Evolutionary conservation across 805 yeast species (phyloP).

Genomic region (Candida anglica): DNA sequence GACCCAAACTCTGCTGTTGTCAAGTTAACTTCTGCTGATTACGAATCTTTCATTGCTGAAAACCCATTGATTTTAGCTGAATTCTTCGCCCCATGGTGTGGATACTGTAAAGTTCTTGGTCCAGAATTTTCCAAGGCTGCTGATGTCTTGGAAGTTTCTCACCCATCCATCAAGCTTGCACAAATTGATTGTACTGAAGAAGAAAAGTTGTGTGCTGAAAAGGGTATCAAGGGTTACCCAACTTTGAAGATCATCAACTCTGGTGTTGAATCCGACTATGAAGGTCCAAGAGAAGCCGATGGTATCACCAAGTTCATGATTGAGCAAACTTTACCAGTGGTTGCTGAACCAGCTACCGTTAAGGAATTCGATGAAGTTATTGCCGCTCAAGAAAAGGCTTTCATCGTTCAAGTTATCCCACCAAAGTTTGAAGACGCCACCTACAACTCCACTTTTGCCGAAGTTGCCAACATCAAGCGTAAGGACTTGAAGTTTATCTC

Average conservation of each 20-base stretch:
- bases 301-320: slow-evolving; percentile 77
- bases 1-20: slow-evolving; percentile 85
- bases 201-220: slow-evolving; percentile 62
- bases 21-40: slow-evolving; percentile 63
- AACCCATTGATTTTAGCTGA: slow-evolving; percentile 82
- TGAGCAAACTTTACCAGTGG: slow-evolving; percentile 76
- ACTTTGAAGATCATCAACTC: slow-evolving; percentile 74
- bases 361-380: slow-evolving; percentile 49
- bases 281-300: slow-evolving; percentile 79
- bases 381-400: slow-evolving; percentile 44
- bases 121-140: slow-evolving; percentile 80
- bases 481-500: slow-evolving; percentile 62
- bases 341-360: slow-evolving; percentile 37
- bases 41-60: slow-evolving; percentile 58
- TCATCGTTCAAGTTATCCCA: slow-evolving; percentile 50
- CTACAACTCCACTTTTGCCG: slow-evolving; percentile 53
- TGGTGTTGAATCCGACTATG: slow-evolving; percentile 52
- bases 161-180: slow-evolving; percentile 65
- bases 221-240: slow-evolving; percentile 79
- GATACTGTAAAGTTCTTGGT: slow-evolving; percentile 86
- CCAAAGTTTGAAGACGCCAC: slow-evolving; percentile 21
- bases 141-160: slow-evolving; percentile 45
- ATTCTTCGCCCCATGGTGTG: slow-evolving; percentile 97
- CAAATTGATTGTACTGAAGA: slow-evolving; percentile 85
- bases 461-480: slow-evolving; percentile 60